Base-by-base conservation (phyloP, 257 asterid species). In the Ligustrum vulgare region DNA sequence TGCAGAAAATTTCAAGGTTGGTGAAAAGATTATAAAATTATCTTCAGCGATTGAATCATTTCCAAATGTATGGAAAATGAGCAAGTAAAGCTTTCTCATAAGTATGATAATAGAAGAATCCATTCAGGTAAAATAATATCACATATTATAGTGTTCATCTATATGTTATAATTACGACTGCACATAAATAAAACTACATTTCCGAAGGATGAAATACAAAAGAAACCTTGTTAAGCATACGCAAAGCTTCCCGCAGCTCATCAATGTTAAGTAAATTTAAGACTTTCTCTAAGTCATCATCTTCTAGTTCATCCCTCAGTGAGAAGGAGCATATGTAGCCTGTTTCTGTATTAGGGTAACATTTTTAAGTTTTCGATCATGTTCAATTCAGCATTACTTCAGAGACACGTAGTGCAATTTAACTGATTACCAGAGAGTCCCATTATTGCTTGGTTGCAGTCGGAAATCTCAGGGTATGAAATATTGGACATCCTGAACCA, bases 401-500 rank as follows among this genome's bases (percentile, higher is more conserved):
- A 45, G 54, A 43, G 47, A 37, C 64, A 22, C 64, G 58, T 77
- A 75, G 41, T 33, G 67, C 68, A 71, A 60, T 67, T 58, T 75
- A 72, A 73, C 23, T 16, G 51, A 43, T 67, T 85, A 94, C 99
- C 98, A 80, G 89, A 72, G 45, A 94, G 96, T 60, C 81, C 91
- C 71, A 79, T 80, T 11, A 89, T 72, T 78, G 98, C 98, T 75
- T 82, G 89, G 79, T 85, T 56, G 74, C 83, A 82, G 86, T 94
- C 93, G 78, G 77, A 77, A 85, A 94, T 82, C 88, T 92, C 97
- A 15, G 96, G 79, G 78, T 94, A 94, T 74, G 93, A 87, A 58
- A 91, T 82, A 56, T 80, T 80, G 60, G 98, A 91, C 87, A 86
- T 81, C 72, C 96, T 93, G 84, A 94, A 94, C 99, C 98, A 92